Evolutionary conservation across 2,329 filamentous ascomycete genomes (phyloP), one percentile per base, ranked within the genome.

Genomic region (Pyrenochaeta sp.): DNA sequence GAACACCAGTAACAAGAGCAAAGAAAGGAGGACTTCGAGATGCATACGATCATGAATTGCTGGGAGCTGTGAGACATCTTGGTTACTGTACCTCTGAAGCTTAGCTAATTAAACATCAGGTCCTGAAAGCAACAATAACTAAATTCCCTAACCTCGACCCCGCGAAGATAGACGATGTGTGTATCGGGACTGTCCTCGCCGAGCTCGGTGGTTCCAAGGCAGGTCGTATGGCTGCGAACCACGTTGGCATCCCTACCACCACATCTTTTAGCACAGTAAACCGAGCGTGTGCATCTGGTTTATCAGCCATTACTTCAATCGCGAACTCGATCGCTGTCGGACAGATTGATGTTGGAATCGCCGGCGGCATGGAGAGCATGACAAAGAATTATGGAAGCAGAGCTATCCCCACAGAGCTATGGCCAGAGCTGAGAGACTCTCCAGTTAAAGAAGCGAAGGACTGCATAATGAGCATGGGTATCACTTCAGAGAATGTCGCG

Each of bases 361-460:
- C 89, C 9, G 93, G 91, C 1, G 93, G 93, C 30, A 97, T 96
- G 91, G 93, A 97, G 85, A 94, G 90, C 80, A 97, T 97, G 93
- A 96, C 92, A 63, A 82, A 90, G 65, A 97, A 97, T 80, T 97
- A 97, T 78, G 93, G 89, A 50, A 87, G 83, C 27, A 83, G 88
- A 56, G 93, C 93, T n/a, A 95, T 97, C 43, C 93, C 93, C 0
- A 89, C 88, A 0, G 86, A 92, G 62, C 79, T 92, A 10, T 97
- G 92, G 92, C 88, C 90, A 0, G 88, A 85, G 50, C 80, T 97
- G 59, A 86, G 82, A 68, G 85, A 90, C 1, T 88, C 85, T 3
- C 78, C 80, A 1, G 84, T 85, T 9, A 84, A 90, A 71, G 89
- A 96, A 62, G 91, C 91, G 3, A 81, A 85, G 42, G 93, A 97